Conservation (phyloP, 2,329 filamentous ascomycete genomes). For the Epicoccum sorghinum region DNA sequence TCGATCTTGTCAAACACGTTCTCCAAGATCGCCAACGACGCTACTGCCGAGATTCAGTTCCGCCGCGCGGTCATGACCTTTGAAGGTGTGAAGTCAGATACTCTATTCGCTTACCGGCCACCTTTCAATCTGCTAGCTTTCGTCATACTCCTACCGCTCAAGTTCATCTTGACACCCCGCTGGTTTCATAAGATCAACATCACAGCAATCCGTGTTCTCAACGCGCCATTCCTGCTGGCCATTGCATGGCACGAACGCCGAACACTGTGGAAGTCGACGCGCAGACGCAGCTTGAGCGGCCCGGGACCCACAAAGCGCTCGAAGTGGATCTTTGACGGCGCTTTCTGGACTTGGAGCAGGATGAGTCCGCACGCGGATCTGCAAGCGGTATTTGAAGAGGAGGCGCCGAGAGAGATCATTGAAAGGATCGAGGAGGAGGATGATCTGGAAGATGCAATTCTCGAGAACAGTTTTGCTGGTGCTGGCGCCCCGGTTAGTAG, state of each 20-base stretch:
- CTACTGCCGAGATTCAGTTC: constrained; percentile 83
- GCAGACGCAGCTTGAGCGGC: constrained; percentile 29
- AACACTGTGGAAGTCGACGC: constrained; percentile 66
- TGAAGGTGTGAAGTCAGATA: constrained; percentile 84
- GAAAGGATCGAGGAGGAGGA: constrained; percentile 57
- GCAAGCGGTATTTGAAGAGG: constrained; percentile 73
- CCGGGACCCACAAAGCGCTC: constrained; percentile 48
- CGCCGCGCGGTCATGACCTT: constrained; percentile 80
- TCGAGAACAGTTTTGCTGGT: constrained; percentile 49
- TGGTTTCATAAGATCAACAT: constrained; percentile 95
- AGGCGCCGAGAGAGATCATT: constrained; percentile 65
- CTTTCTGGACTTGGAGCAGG: constrained; percentile 59
- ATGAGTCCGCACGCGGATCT: constrained; percentile 76
- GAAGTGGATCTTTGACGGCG: constrained; percentile 54
- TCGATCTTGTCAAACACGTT: constrained; percentile 88
- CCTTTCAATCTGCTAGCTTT: constrained; percentile 84
- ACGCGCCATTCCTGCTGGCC: constrained; percentile 74
- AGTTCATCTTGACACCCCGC: constrained; percentile 76
- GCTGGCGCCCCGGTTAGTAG: constrained; percentile 21
- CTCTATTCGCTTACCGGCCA: constrained; percentile 80
- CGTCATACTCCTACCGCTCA: constrained; percentile 74
- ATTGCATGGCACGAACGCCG: constrained; percentile 75
- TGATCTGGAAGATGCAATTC: constrained; percentile 53
- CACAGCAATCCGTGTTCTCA: constrained; percentile 73
- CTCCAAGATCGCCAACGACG: constrained; percentile 75